Percentiles rank a stretch among this genome's conserved stretches.
These are phyloP conservation scores for Gracilaria domingensis DNA, from an alignment of 23 red algal species.

Conservation along the genomic window DNA sequence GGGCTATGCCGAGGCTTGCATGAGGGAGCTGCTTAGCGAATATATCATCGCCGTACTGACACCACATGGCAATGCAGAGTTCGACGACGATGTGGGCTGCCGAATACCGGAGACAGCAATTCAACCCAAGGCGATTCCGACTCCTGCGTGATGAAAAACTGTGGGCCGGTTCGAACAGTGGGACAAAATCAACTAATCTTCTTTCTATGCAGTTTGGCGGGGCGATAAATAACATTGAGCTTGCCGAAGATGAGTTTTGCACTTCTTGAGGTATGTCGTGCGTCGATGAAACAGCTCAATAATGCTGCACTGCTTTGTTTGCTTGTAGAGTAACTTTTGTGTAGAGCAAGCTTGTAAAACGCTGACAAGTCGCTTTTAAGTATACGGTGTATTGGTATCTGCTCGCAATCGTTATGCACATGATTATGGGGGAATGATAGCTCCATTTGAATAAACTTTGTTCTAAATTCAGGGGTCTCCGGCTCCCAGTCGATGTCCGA, in stretches of 20 bases:
- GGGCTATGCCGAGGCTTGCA: constrained; percentile 66
- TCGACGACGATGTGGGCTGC: constrained; percentile 11
- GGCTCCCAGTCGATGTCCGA: constrained; percentile 46
- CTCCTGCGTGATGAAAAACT: not conserved
- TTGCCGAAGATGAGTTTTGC: not conserved
- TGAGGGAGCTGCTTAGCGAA: constrained; percentile 57
- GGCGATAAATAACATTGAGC: not conserved
- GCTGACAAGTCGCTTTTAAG: not conserved
- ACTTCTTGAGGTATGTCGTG: not conserved
- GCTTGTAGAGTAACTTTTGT: constrained; percentile 9
- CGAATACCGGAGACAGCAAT: not conserved
- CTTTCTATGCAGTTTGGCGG: no score
- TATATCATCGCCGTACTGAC: constrained; percentile 30
- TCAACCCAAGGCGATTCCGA: constrained; percentile 22
- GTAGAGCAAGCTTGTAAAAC: not conserved
- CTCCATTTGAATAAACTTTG: not conserved
- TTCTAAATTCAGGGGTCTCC: constrained; percentile 21
- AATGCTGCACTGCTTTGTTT: constrained; percentile 1
- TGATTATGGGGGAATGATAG: not conserved
- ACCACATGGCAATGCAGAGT: constrained; percentile 16
- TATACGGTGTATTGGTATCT: not conserved
- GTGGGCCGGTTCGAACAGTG: no score
- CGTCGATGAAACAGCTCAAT: not conserved
- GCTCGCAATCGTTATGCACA: constrained; percentile 1
- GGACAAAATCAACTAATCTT: constrained; percentile 24